Percentiles rank a stretch among this genome's conserved stretches.
Conservation (phyloP, 176 grass and related monocot species). For the Calamus simplicifolius region DNA sequence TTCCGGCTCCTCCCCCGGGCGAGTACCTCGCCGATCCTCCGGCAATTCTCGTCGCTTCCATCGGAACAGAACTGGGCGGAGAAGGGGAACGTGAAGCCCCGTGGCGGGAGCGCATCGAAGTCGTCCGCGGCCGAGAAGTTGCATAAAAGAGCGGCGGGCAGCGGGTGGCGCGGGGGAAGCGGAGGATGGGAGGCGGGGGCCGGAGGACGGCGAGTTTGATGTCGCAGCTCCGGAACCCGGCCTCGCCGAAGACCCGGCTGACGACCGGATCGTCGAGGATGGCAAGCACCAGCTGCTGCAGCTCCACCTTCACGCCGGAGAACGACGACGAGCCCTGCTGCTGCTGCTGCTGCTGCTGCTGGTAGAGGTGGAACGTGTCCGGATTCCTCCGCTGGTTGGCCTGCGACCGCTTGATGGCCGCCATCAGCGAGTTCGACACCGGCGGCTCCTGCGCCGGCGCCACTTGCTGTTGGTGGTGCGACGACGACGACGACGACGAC, state of each 20-base stretch:
- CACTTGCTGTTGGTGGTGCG: not conserved
- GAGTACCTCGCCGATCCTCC: slow-evolving; percentile 61
- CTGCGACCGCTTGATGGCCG: slow-evolving; percentile 85
- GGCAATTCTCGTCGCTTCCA: slow-evolving; percentile 43
- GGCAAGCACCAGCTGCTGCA: slow-evolving; percentile 66
- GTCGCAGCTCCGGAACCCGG: slow-evolving; percentile 58
- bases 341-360: slow-evolving; percentile 21
- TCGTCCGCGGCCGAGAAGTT: slow-evolving; percentile 56
- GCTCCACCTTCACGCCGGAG: slow-evolving; percentile 64
- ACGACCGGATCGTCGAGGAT: slow-evolving; percentile 90
- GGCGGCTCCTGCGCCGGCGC: slow-evolving; percentile 37
- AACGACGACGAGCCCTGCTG: slow-evolving; percentile 10
- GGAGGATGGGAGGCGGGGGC: slow-evolving; percentile 44
- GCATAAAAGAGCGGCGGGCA: slow-evolving; percentile 84
- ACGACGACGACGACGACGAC: not conserved
- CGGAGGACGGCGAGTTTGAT: slow-evolving; percentile 79
- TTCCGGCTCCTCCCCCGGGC: slow-evolving; percentile 41
- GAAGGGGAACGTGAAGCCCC: slow-evolving; percentile 18
- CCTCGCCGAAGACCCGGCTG: slow-evolving; percentile 87
- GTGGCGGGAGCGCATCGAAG: slow-evolving; percentile 25
- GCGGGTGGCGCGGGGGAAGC: slow-evolving; percentile 33
- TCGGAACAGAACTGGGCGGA: slow-evolving; percentile 17
- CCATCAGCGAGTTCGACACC: slow-evolving; percentile 86
- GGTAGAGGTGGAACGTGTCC: slow-evolving; percentile 72
- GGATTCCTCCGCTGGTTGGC: slow-evolving; percentile 67